Base-by-base conservation (phyloP, 257 asterid species). In the Agastache rugosa region DNA sequence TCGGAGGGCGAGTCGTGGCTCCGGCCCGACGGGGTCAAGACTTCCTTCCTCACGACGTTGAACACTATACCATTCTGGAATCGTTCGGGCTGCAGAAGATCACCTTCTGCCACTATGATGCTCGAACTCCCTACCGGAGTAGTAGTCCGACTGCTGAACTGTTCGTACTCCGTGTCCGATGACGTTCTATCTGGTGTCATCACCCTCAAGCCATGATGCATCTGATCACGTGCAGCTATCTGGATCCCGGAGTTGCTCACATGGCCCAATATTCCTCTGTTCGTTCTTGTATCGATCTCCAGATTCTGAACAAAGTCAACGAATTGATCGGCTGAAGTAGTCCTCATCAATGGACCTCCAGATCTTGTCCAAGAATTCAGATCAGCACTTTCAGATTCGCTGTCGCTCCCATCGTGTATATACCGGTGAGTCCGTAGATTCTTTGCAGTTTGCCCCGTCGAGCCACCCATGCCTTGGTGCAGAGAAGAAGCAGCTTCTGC, bases 271-370 rank as follows among this genome's bases (percentile, higher is more conserved):
- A 50, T 27, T 42, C 78, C 78, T 69, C 70, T 79, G 79, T 37
- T 83, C 72, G 54, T 45, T 67, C 82, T 78, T 44, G 87, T 72
- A 53, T 79, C 88, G 6, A 44, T 48, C 62, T 84, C 93, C 79
- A 91, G 75, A 61, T 85, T 90, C 73, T 92, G 96, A 12, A 94
- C 92, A 67, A 80, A 92, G 82, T 95, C 93, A 20, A 95, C 81
- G 47, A 95, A 90, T 67, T 82, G 78, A 74, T 95, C 98, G 0
- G 99, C 90, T 0, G 99, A 95, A 44, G 96, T 89, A 0, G 98
- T 92, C 83, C 99, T 87, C 99, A 95, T 95, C 87, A 95, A 74
- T 0, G 98, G 99, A 27, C 99, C 99, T n/a, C 99, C 99, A 1
- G 96, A 84, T 72, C 93, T 84, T 0, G 99, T 95, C 99, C 99